Percentiles rank a stretch among this genome's conserved stretches.
phyloP scores from a whole-genome alignment of 345 rosid genomes.

The Litchi chinensis region DNA sequence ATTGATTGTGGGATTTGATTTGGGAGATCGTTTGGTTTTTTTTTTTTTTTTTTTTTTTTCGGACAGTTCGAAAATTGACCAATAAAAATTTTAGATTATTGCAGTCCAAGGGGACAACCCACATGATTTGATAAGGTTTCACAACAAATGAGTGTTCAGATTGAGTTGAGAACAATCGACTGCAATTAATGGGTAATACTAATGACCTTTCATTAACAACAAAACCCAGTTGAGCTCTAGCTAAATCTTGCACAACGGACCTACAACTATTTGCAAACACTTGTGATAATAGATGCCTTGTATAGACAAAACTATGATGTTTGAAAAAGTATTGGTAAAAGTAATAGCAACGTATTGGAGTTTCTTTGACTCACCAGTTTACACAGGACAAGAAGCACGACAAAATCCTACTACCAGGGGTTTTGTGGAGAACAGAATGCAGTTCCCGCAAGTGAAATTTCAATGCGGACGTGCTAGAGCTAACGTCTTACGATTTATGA shows the following conservation, averaged over 20 bases:
- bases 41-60: too few relatives aligned
- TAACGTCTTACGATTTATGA: too few relatives aligned
- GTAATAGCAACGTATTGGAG: neutral
- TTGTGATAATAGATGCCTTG: neutral
- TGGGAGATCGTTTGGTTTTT: too few relatives aligned
- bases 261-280: neutral
- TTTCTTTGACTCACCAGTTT: neutral
- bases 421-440: neutral
- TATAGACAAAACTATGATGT: neutral
- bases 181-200: neutral
- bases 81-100: too few relatives aligned
- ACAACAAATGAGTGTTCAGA: slow-evolving; percentile 26
- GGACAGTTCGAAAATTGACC: slow-evolving; percentile 30
- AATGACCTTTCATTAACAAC: neutral
- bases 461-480: too few relatives aligned
- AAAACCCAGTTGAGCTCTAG: neutral
- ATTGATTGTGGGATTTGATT: too few relatives aligned
- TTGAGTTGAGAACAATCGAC: neutral
- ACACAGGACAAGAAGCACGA: neutral
- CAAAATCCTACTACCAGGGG: neutral
- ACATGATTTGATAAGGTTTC: slow-evolving; percentile 40
- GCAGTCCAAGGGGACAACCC: slow-evolving; percentile 47
- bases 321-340: neutral
- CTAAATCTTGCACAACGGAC: neutral
- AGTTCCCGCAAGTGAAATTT: too few relatives aligned